Base-by-base conservation (phyloP, 495 filamentous ascomycete genomes). In the Talaromyces adpressus region DNA sequence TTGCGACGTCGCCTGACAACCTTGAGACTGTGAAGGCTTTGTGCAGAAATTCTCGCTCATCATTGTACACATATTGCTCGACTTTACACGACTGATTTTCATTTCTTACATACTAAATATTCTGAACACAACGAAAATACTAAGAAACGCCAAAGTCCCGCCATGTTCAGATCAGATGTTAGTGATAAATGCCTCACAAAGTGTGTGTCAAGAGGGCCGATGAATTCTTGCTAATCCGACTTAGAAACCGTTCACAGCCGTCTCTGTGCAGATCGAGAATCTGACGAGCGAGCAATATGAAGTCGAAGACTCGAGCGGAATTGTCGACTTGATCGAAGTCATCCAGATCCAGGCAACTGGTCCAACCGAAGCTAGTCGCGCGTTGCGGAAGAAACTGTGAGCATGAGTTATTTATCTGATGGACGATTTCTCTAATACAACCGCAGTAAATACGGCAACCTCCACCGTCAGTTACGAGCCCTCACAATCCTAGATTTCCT, bases 361-460 rank as follows among this genome's bases (percentile, higher is more conserved):
- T 2, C 93, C 95, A 1, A 85, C 85, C 6, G 95, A 99, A 78
- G 92, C 92, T 58, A 90, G 92, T 65, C 85, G 95, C 72, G 93
- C 95, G 22, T 84, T 98, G 67, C 85, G 95, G 56, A 99, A 98
- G 86, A 98, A 99, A 80, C 84, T 99, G 84, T 91, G 71, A 73
- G 27, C 27, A 4, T 4, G 27, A 27, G 27, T 27, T 27, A 27
- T 27, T 4, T 27, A 27, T 27, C 27, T 27, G 27, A 27, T 27
- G 27, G 5, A 27, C 27, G 27, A 27, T 27, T 27, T 27, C 27
- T 45, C 69, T 69, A 65, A 70, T 65, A 59, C 6, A 32, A 16
- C 6, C 56, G 1, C 27, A 91, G 89, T 45, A 98, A 98, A 75
- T 99, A 99, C 73, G 95, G 95, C 61, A 96, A 85, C 66, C 78